phyloP scores from a whole-genome alignment of 352 stramenopile genomes.

The Phytophthora nicotianae region DNA sequence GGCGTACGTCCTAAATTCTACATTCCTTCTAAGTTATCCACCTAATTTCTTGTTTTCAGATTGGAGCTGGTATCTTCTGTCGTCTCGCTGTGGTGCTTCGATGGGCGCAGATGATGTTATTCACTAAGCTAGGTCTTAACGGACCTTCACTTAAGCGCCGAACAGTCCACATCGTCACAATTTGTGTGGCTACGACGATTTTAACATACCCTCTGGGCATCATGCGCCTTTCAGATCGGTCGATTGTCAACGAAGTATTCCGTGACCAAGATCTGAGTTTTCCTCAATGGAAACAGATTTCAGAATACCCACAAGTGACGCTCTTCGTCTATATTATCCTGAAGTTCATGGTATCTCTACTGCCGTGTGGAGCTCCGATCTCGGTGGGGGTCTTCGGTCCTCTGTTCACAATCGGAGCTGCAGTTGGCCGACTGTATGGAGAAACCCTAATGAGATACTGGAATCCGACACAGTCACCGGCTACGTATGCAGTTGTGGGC shows the following conservation, averaged over 20 bases:
- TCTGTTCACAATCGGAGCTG: constrained; percentile 83
- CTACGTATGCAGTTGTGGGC: constrained; percentile 91
- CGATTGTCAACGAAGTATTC: constrained; percentile 85
- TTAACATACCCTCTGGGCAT: constrained; percentile 80
- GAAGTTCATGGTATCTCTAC: constrained; percentile 79
- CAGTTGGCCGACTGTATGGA: constrained; percentile 75
- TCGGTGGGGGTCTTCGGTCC: constrained; percentile 87
- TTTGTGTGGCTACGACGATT: constrained; percentile 59
- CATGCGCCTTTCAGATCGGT: constrained; percentile 77
- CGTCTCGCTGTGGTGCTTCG: constrained; percentile 57
- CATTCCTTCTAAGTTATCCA: neutral
- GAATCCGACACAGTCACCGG: constrained; percentile 74
- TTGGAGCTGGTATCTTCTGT: constrained; percentile 75
- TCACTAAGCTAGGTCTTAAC: constrained; percentile 56
- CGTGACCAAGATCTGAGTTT: constrained; percentile 69
- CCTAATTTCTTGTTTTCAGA: constrained; percentile 29
- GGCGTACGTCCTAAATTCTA: constrained; percentile 45
- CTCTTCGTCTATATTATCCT: constrained; percentile 82
- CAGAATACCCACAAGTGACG: constrained; percentile 68
- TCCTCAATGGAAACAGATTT: constrained; percentile 70
- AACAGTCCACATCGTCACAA: constrained; percentile 64
- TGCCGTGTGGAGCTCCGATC: constrained; percentile 76
- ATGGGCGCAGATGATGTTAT: constrained; percentile 62
- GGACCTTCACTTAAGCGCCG: constrained; percentile 63
- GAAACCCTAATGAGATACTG: constrained; percentile 85